A percentile compares a stretch with the other conserved stretches of the same genome.
These are phyloP conservation scores for Fusarium compactum DNA, from an alignment of 2,329 filamentous ascomycete species.

Conservation along the genomic window DNA sequence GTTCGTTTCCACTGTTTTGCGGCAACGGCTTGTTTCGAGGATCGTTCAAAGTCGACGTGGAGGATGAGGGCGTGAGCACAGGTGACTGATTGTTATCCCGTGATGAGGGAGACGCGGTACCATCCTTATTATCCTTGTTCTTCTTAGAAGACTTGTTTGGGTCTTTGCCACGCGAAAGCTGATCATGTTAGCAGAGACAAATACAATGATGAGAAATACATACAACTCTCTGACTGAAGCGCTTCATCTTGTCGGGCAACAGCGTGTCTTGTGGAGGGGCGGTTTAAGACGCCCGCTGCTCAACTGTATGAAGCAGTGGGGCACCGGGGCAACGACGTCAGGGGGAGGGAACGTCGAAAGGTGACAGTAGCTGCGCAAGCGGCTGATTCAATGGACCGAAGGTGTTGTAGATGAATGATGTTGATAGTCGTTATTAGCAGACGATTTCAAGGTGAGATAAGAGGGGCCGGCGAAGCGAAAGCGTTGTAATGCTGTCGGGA, in stretches of 20 bases:
- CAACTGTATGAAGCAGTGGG: slow-evolving; percentile 45
- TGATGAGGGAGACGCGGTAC: slow-evolving; percentile 81
- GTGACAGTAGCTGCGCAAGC: slow-evolving; percentile 36
- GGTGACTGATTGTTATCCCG: slow-evolving; percentile 72
- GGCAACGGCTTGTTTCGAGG: slow-evolving; percentile 84
- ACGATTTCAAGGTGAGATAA: slow-evolving; percentile 29
- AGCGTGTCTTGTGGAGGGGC: slow-evolving; percentile 45
- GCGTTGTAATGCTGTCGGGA: slow-evolving; percentile 36
- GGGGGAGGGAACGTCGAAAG: slow-evolving; percentile 43
- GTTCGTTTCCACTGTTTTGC: slow-evolving; percentile 66
- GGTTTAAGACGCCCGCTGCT: slow-evolving; percentile 47
- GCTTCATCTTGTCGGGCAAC: slow-evolving; percentile 81
- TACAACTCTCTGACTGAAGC: slow-evolving; percentile 97
- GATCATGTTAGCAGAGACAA: slow-evolving; percentile 46
- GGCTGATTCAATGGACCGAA: slow-evolving; percentile 29
- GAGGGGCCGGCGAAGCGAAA: slow-evolving; percentile 42
- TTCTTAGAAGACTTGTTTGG: slow-evolving; percentile 85
- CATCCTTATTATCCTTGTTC: slow-evolving; percentile 78
- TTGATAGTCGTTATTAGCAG: slow-evolving; percentile 30
- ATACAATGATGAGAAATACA: slow-evolving; percentile 56
- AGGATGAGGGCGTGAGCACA: slow-evolving; percentile 84
- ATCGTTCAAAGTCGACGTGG: slow-evolving; percentile 87
- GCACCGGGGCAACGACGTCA: slow-evolving; percentile 51
- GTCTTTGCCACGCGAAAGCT: slow-evolving; percentile 93
- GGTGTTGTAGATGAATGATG: slow-evolving; percentile 34